Percentiles rank a stretch among this genome's conserved stretches.
Conservation (phyloP, 192 early-diverging fungal genomes). For the Backusella psychrophila region DNA sequence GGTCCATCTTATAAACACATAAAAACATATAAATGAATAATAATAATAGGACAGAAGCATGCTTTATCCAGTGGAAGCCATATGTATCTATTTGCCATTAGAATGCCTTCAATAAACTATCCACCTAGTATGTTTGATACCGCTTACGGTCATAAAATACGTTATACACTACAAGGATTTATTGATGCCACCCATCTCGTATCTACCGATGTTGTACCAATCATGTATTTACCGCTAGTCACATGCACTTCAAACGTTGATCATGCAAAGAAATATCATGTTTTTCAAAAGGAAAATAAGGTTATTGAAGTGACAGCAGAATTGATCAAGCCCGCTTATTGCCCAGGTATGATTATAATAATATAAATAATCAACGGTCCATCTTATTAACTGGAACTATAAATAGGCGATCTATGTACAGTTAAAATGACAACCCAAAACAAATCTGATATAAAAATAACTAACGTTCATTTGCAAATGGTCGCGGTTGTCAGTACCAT, state of each 20-base stretch:
- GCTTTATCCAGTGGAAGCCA: slow-evolving; percentile 23
- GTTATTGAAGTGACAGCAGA: slow-evolving; percentile 20
- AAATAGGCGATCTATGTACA: slow-evolving; percentile 9
- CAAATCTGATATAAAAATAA: slow-evolving; percentile 14
- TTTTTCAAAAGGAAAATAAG: not conserved
- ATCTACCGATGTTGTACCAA: slow-evolving; percentile 2
- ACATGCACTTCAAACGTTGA: not conserved
- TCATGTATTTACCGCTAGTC: slow-evolving; percentile 31
- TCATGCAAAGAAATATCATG: not conserved
- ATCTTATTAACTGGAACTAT: slow-evolving; percentile 7
- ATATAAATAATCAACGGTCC: not conserved
- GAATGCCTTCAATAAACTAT: slow-evolving; percentile 32
- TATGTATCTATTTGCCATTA: slow-evolving; percentile 34
- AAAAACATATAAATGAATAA: not conserved
- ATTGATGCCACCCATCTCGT: slow-evolving; percentile 1
- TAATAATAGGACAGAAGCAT: not conserved
- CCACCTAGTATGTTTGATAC: slow-evolving; percentile 27
- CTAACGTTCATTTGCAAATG: not conserved
- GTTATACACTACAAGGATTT: slow-evolving; percentile 28
- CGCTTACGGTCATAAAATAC: slow-evolving; percentile 11
- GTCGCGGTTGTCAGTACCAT: slow-evolving; percentile 3
- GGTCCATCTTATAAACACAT: not conserved
- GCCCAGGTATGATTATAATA: slow-evolving; percentile 23
- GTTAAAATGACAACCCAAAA: slow-evolving; percentile 10
- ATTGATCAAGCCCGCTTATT: slow-evolving; percentile 22